Base-by-base conservation (phyloP, 2,329 filamentous ascomycete species). In the Mycogone perniciosa region DNA sequence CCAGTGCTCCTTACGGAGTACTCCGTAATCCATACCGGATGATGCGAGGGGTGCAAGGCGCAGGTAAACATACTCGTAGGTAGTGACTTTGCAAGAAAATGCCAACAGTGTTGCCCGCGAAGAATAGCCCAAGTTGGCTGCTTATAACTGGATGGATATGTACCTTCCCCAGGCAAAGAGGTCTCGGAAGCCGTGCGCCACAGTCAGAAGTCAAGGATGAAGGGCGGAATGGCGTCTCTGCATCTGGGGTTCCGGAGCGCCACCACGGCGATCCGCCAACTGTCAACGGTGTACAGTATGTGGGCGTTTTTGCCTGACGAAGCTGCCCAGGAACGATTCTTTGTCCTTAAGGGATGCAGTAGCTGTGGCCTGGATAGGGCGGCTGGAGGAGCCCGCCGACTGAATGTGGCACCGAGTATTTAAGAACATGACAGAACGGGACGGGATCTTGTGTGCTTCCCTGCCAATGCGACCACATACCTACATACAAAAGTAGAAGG, bases 171-270 rank as follows among this genome's bases (percentile, higher is more conserved):
- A 48, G 49, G 41, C 46, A 34, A 42, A 51, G 50, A 56, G 56
- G 56, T 54, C 54, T 56, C 56, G 55, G 56, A 56, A 52, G 51
- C 46, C 45, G 48, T 47, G 48, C 54, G 52, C 56, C 55, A 56
- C 53, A 40, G 48, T 51, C 49, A 52, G 52, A 46, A 54, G 52
- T 50, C 56, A 57, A 55, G 50, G 20, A 48, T 47, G 33, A 46
- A 41, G 26, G 44, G 37, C 47, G 51, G 35, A 53, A 53, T 46
- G 51, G 51, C 51, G 51, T 50, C 29, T 39, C 47, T 53, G 42
- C 29, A 52, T 50, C 51, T 50, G 51, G 51, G 51, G 51, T 50
- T 50, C 30, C 29, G n/a, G 27, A 53, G 51, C 51, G 51, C 51
- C 51, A 46, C 51, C 37, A 26, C 42, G 51, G 37, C 42, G 51